Percentiles rank a stretch among this genome's conserved stretches.
Conservation (phyloP, 1,284 basidiomycete genomes). For the Leccinum huronense region DNA sequence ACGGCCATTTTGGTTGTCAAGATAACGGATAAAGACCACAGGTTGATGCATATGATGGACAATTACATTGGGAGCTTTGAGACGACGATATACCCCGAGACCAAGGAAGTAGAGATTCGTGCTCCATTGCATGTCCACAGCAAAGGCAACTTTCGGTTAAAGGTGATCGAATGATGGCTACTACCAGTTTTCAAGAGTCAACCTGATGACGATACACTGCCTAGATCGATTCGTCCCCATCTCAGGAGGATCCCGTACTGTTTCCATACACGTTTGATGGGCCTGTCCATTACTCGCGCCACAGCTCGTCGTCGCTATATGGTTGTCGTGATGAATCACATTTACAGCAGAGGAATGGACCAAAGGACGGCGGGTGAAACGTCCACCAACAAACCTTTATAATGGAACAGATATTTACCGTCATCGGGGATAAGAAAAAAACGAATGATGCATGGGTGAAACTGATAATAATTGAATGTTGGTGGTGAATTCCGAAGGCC, state of each 20-base stretch:
- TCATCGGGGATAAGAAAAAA: too few relatives aligned
- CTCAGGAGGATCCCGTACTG: conserved; percentile 37
- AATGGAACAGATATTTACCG: too few relatives aligned
- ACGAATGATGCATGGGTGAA: too few relatives aligned
- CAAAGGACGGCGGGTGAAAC: too few relatives aligned
- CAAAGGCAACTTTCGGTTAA: conserved; percentile 66
- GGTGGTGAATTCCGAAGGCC: too few relatives aligned
- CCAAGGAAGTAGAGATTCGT: conserved; percentile 61
- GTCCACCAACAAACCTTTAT: too few relatives aligned
- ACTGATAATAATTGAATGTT: too few relatives aligned
- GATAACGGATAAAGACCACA: conserved; percentile 66
- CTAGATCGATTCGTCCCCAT: conserved; percentile 44
- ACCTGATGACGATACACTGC: conserved; percentile 20
- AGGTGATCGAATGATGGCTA: conserved; percentile 40
- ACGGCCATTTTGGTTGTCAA: conserved; percentile 57
- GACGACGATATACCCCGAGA: conserved; percentile 50
- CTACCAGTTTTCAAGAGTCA: not conserved
- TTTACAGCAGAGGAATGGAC: too few relatives aligned
- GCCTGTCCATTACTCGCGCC: conserved; percentile 66
- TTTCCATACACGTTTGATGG: conserved; percentile 68
- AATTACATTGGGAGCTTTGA: conserved; percentile 66
- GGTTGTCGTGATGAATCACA: too few relatives aligned
- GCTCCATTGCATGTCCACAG: conserved; percentile 47
- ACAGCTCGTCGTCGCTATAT: conserved; percentile 67
- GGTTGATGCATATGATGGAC: conserved; percentile 45